Evolutionary conservation across 2,329 filamentous ascomycete species (phyloP).

Genomic region (Cladophialophora immunda): DNA sequence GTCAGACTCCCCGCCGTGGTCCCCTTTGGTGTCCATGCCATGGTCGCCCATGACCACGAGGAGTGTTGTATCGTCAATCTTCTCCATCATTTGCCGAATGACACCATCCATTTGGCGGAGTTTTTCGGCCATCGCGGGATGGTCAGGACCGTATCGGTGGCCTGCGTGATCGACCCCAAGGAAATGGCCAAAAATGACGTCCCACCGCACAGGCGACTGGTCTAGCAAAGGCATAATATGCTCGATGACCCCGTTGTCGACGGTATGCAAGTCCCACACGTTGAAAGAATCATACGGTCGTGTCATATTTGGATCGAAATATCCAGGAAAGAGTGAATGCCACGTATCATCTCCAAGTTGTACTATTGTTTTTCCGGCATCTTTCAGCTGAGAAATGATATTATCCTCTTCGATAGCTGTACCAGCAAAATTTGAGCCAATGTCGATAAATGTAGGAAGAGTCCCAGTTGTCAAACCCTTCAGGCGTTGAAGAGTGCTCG

Average conservation of each 20-base stretch:
- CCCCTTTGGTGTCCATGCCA: conserved; percentile 96
- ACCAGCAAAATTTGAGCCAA: conserved; percentile 93
- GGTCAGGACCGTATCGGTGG: conserved; percentile 92
- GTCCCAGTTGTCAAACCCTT: conserved; percentile 97
- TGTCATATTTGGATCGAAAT: conserved; percentile 88
- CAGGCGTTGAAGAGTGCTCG: conserved; percentile 87
- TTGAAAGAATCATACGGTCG: conserved; percentile 96
- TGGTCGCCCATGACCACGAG: conserved; percentile 99
- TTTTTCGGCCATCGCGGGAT: conserved; percentile 90
- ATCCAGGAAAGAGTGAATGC: conserved; percentile 90
- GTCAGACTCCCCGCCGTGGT: conserved; percentile 97
- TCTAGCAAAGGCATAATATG: conserved; percentile 86
- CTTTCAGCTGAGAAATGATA: conserved; percentile 69
- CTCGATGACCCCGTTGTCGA: conserved; percentile 92
- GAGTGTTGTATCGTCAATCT: conserved; percentile 83
- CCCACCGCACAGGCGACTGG: conserved; percentile 75
- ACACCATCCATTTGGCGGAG: conserved; percentile 89
- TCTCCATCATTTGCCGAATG: conserved; percentile 73
- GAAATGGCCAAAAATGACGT: conserved; percentile 93
- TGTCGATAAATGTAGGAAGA: conserved; percentile 90
- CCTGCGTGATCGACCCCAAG: conserved; percentile 97
- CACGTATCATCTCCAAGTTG: conserved; percentile 99
- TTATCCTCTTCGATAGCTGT: conserved; percentile 96
- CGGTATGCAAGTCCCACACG: conserved; percentile 95
- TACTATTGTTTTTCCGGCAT: conserved; percentile 78